Evolutionary conservation across 2,329 filamentous ascomycete genomes (phyloP).

Genomic region (Thelonectria blattea): DNA sequence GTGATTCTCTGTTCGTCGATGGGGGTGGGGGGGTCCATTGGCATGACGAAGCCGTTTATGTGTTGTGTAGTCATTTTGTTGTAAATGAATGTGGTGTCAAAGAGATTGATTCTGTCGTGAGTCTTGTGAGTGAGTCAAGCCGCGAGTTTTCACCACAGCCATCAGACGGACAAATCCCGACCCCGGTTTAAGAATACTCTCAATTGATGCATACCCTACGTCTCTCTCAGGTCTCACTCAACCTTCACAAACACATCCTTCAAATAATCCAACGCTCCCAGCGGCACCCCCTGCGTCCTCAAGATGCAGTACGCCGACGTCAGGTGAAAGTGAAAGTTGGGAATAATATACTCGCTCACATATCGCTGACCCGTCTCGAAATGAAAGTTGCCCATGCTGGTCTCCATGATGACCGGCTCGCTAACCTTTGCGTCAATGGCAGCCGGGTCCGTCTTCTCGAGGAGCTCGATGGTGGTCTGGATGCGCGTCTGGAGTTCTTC

Average conservation of each 20-base stretch:
- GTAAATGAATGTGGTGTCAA: neutral
- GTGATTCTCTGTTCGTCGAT: constrained; percentile 23
- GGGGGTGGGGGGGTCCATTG: constrained; percentile 21
- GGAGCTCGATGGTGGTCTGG: constrained; percentile 30
- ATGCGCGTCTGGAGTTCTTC: constrained; percentile 41
- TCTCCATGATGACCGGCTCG: constrained; percentile 34
- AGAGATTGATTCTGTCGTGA: neutral
- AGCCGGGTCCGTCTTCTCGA: constrained; percentile 40
- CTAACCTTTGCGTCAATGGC: constrained; percentile 33
- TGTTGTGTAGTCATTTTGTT: constrained; percentile 25
- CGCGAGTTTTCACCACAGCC: constrained; percentile 6
- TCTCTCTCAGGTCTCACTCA: neutral
- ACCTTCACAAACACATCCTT: constrained; percentile 36
- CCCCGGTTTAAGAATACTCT: constrained; percentile 37
- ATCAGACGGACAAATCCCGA: constrained; percentile 32
- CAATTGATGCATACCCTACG: constrained; percentile 27
- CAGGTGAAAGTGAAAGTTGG: constrained; percentile 68
- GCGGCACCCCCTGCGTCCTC: constrained; percentile 59
- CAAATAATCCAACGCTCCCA: constrained; percentile 64
- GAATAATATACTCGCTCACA: constrained; percentile 52
- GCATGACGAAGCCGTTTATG: constrained; percentile 7
- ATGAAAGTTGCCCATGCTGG: constrained; percentile 34
- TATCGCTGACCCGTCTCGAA: constrained; percentile 47
- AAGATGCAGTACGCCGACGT: constrained; percentile 63
- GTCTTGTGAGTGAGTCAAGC: neutral